Evolutionary conservation across 2,329 filamentous ascomycete species (phyloP), one percentile per base, ranked within the genome.

Genomic region (Verticillium isaacii): DNA sequence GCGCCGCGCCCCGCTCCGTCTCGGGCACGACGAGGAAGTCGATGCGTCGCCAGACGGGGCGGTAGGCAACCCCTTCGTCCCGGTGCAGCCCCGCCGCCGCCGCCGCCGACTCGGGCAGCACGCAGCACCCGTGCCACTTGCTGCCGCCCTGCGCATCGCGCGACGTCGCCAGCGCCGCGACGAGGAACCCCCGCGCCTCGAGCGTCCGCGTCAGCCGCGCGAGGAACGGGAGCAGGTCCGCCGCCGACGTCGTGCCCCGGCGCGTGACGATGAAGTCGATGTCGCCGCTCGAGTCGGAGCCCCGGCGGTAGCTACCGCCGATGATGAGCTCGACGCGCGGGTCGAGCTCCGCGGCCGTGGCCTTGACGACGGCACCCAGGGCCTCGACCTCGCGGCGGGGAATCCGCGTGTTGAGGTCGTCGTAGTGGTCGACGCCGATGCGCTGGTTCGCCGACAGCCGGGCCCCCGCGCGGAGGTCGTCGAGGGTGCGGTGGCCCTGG

Each of bases 41-140:
- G 64, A 97, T 89, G 2, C 93, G 85, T 9, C 93, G 84, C 93
- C 92, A 97, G 1, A 84, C 72, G 0, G 78, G 78, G 4, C 70
- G 71, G 58, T 76, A 73, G n/a, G 67, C 39, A 19, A 29, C 29
- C 29, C 39, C 63, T 3, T 70, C 62, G 8, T 70, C 69, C 56
- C 73, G 64, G 70, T 45, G 39, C 15, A 45, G 39, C 8, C 39
- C 17, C 39, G 39, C 39, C 17, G 39, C 39, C 1, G 78, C 61
- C 32, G 73, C 75, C 1, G 68, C 68, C 25, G 66, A 65, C 59
- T 68, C 62, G 0, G 91, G 89, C 0, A 96, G 78, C 12, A 88
- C 85, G 45, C 90, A 95, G 59, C 90, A 93, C 3, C 94, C 93
- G 66, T 96, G 91, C 92, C 92, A 97, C 76, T 95, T 96, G 29